Evolutionary conservation across 2,329 filamentous ascomycete genomes (phyloP).

Genomic region (Sporothrix brasiliensis): DNA sequence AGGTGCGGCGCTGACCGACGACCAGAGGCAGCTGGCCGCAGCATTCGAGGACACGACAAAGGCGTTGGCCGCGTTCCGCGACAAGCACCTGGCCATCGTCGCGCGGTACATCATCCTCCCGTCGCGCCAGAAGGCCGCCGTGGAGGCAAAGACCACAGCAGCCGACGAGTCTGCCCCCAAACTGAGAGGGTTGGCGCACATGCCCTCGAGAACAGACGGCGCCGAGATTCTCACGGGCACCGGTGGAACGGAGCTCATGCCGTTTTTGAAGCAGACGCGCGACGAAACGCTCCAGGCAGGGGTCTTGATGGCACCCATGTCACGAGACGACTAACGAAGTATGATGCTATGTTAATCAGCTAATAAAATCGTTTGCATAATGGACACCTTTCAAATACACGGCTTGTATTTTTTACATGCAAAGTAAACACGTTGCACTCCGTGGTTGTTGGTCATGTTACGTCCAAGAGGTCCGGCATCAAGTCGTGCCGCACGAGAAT

Average conservation of each 20-base stretch:
- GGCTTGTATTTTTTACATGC: too few species aligned
- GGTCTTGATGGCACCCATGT: not conserved
- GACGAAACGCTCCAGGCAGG: slow-evolving; percentile 67
- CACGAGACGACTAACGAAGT: slow-evolving; percentile 4
- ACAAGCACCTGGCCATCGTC: slow-evolving; percentile 95
- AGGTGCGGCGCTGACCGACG: slow-evolving; percentile 37
- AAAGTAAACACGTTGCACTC: too few species aligned
- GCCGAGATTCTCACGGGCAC: slow-evolving; percentile 67
- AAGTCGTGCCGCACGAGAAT: too few species aligned
- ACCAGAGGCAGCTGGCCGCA: slow-evolving; percentile 39
- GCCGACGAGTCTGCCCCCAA: not conserved
- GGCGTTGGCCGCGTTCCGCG: slow-evolving; percentile 69
- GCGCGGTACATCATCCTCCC: slow-evolving; percentile 92
- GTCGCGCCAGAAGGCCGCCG: slow-evolving; percentile 53
- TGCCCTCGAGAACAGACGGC: not conserved
- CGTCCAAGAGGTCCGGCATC: too few species aligned
- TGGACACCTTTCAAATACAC: too few species aligned
- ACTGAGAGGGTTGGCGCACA: slow-evolving; percentile 50
- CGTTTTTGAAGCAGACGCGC: slow-evolving; percentile 84
- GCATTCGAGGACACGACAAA: slow-evolving; percentile 72
- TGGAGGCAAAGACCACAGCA: not conserved
- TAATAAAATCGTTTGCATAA: too few species aligned
- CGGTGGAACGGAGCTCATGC: slow-evolving; percentile 82
- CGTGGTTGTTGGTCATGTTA: too few species aligned
- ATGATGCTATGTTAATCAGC: not conserved